Conservation (phyloP, 202 grass and related monocot species). For the Cymbopogon flexuosus region DNA sequence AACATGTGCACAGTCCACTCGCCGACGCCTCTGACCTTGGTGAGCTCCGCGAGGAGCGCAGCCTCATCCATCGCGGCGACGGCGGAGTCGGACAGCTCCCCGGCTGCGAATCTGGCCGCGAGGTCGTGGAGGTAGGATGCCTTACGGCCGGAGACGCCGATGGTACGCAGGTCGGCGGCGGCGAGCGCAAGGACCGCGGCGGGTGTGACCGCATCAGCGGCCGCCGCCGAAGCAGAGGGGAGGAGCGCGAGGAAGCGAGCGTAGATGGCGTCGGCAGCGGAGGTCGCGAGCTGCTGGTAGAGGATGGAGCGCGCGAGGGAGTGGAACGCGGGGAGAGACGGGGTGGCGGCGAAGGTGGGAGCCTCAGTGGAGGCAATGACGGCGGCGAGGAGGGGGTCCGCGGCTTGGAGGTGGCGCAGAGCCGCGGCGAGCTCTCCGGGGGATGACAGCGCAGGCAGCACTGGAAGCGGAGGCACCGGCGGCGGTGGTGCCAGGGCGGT, state of each 20-base stretch:
- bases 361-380: slow-evolving; percentile 38
- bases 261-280: slow-evolving; percentile 55
- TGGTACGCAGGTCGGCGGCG: slow-evolving; percentile 45
- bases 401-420: slow-evolving; percentile 38
- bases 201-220: background rate
- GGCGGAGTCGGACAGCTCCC: slow-evolving; percentile 41
- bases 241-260: slow-evolving; percentile 49
- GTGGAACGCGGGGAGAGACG: slow-evolving; percentile 50
- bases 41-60: slow-evolving; percentile 53
- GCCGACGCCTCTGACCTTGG: slow-evolving; percentile 52
- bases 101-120: slow-evolving; percentile 38
- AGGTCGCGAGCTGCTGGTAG: slow-evolving; percentile 61
- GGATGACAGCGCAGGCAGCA: slow-evolving; percentile 33
- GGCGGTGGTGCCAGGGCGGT: background rate
- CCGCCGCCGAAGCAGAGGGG: background rate
- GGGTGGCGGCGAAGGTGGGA: slow-evolving; percentile 41
- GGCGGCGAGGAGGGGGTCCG: slow-evolving; percentile 35
- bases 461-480: background rate
- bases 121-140: slow-evolving; percentile 60
- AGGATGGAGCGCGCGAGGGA: slow-evolving; percentile 60
- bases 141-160: slow-evolving; percentile 65
- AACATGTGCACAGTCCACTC: slow-evolving; percentile 79
- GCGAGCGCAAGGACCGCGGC: background rate
- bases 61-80: slow-evolving; percentile 51
- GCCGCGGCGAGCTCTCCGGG: slow-evolving; percentile 30